These are phyloP conservation scores for Neoboletus brunneissimus DNA, from an alignment of 768 basidiomycete genomes.

Conservation along the genomic window DNA sequence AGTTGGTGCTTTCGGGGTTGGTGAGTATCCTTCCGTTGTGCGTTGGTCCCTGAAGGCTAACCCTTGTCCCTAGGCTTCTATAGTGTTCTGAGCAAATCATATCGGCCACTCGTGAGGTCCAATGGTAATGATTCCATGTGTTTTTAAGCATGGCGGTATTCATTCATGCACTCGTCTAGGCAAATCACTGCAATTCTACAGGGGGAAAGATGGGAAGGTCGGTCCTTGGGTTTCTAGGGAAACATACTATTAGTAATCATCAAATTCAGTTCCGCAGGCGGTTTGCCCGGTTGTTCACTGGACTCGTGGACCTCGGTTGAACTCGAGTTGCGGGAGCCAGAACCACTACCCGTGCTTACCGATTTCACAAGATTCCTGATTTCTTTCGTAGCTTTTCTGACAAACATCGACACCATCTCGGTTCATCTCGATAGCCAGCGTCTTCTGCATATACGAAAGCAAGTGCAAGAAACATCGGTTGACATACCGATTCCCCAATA, in stretches of 20 bases:
- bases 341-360: background rate
- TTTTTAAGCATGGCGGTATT: background rate
- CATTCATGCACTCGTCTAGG: background rate
- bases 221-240: background rate
- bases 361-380: slow-evolving; percentile 10
- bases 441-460: background rate
- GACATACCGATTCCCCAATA: background rate
- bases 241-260: background rate
- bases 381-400: slow-evolving; percentile 9
- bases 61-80: slow-evolving; percentile 8
- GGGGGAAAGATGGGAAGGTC: slow-evolving; percentile 5
- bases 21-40: background rate
- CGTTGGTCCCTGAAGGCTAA: background rate
- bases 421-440: background rate
- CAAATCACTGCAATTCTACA: slow-evolving; percentile 1
- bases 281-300: background rate
- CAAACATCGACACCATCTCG: background rate
- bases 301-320: slow-evolving; percentile 5
- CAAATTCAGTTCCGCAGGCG: too few relatives aligned
- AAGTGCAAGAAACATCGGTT: background rate
- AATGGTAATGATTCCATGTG: background rate
- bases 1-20: too few relatives aligned
- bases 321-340: slow-evolving; percentile 1
- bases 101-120: slow-evolving; percentile 10
- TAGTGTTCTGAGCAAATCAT: slow-evolving; percentile 12